Evolutionary conservation across 371 early-diverging fungal species (phyloP), one percentile per base, ranked within the genome.

Genomic region (Apophysomyces ossiformis): DNA sequence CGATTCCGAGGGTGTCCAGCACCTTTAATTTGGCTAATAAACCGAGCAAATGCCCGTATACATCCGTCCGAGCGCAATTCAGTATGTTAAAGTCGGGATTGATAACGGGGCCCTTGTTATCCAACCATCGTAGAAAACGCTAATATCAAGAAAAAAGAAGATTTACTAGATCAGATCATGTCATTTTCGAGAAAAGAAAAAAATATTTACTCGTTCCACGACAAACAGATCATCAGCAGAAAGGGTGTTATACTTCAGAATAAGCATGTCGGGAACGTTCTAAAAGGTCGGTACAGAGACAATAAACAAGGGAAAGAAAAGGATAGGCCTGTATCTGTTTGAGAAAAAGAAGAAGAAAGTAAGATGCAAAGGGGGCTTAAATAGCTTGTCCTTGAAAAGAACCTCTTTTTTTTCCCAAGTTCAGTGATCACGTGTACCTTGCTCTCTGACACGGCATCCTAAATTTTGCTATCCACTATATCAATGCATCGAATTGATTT

Each of bases 11-110:
- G 12, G 81, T 78, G 8, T 77, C 72, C 18, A 85, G 67, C 2
- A 91, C 72, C 37, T 81, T 83, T 15, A 88, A 62, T 37, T 77
- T 78, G 47, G 74, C 72, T 69, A 92, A 89, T 67, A 91, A 81
- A 60, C 88, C 88, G 60, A 92, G 73, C 59, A 88, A 64, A 46
- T 87, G 78, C 1, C 92, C 92, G 66, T 87, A 88, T 37, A 90
- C 71, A 66, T 88, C 88, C 36, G 82, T 81, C 12, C 75, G 69
- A 35, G 81, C 74, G 64, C 81, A 82, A 18, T 83, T 78, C 79
- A 89, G 87, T 4, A 91, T 88, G 64, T 89, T 82, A 58, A 90
- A 87, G 18, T 84, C 78, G 35, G 87, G 67, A 35, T 76, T 74
- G 21, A 80, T 72, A 8, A 66, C 54, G 3, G n/a, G 37, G 7